Conservation (phyloP, 2,329 filamentous ascomycete species). For the Apiospora koreana region DNA sequence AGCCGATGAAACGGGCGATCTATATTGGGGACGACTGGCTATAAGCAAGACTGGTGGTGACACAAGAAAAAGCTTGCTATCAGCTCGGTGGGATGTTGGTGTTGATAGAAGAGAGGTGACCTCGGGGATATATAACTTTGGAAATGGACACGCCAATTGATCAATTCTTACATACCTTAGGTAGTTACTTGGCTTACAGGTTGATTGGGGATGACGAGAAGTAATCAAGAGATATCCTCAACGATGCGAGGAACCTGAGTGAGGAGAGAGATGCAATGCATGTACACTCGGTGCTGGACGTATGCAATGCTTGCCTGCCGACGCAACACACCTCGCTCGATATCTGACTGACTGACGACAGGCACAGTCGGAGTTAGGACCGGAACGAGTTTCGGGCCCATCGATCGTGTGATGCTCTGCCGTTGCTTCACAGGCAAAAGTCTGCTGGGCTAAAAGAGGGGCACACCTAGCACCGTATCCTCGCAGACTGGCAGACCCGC, state of each 20-base stretch:
- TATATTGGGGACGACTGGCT: background rate
- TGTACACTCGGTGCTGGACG: background rate
- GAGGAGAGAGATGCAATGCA: background rate
- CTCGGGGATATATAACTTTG: background rate
- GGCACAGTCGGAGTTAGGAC: conserved; percentile 7
- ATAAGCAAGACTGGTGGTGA: conserved; percentile 2
- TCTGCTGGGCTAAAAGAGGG: conserved; percentile 10
- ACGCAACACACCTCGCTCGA: background rate
- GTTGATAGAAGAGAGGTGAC: background rate
- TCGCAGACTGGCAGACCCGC: conserved; percentile 7
- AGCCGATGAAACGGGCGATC: background rate
- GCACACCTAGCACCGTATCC: background rate
- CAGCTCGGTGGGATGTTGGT: background rate
- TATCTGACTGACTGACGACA: background rate
- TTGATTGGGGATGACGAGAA: background rate
- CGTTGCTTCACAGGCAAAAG: conserved; percentile 10
- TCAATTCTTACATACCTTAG: background rate
- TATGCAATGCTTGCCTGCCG: background rate
- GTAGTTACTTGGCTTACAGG: background rate
- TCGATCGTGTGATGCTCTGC: conserved; percentile 1
- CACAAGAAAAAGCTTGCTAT: background rate
- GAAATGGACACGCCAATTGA: background rate
- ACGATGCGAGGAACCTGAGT: background rate
- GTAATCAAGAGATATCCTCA: background rate
- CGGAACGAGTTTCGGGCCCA: conserved; percentile 4